Evolutionary conservation across 257 asterid species (phyloP).

Genomic region (Forsythia viridissima): DNA sequence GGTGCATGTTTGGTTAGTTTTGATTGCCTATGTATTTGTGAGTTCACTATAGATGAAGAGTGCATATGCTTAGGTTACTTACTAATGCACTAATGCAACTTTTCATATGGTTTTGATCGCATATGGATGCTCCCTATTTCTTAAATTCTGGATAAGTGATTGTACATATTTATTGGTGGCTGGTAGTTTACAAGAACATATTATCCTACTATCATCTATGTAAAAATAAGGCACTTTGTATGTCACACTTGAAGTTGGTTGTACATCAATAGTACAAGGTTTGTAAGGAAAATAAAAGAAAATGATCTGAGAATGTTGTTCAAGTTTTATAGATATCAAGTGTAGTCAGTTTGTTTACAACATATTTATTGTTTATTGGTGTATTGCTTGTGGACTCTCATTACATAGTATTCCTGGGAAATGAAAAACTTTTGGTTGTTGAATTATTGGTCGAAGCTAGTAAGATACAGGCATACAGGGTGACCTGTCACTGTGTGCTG

Average conservation of each 20-base stretch:
- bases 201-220: background rate
- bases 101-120: background rate
- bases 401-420: background rate
- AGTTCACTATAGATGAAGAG: background rate
- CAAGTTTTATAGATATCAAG: background rate
- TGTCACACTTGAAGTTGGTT: background rate
- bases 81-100: background rate
- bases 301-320: background rate
- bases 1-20: background rate
- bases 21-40: background rate
- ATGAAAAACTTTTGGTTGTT: background rate
- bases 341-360: background rate
- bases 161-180: background rate
- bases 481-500: background rate
- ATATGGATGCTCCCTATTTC: background rate
- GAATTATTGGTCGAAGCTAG: background rate
- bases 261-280: background rate
- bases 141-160: background rate
- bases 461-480: background rate
- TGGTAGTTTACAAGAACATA: background rate
- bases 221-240: background rate
- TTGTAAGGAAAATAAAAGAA: background rate
- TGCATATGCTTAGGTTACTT: background rate
- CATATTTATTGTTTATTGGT: background rate
- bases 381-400: background rate